Evolutionary conservation across 2,329 filamentous ascomycete genomes (phyloP).

Genomic region (Cryphonectria naterciae): DNA sequence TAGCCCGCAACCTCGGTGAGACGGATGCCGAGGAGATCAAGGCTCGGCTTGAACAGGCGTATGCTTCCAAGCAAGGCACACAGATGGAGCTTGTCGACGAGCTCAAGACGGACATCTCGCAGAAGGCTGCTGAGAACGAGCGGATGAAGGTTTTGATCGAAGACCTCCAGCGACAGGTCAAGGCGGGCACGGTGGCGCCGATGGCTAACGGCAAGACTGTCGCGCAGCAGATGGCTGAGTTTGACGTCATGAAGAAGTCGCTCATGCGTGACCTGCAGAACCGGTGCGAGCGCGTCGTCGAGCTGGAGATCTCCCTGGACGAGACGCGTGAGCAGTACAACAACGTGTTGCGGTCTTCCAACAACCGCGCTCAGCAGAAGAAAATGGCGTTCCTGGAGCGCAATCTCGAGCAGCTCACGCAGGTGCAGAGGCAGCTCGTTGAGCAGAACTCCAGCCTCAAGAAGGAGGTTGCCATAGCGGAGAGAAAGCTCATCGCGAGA

Average conservation of each 20-base stretch:
- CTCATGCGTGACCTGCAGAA: conserved; percentile 99
- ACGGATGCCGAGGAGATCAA: conserved; percentile 85
- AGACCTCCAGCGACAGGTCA: conserved; percentile 74
- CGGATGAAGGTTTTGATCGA: conserved; percentile 82
- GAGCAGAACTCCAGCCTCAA: conserved; percentile 97
- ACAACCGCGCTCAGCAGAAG: conserved; percentile 99
- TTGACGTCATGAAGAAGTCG: conserved; percentile 99
- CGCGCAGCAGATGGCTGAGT: conserved; percentile 97
- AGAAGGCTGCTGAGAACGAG: conserved; percentile 80
- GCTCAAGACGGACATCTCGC: conserved; percentile 73
- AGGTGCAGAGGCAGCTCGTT: conserved; percentile 95
- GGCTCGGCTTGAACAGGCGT: conserved; percentile 74
- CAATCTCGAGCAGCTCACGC: conserved; percentile 95
- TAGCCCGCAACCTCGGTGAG: conserved; percentile 78
- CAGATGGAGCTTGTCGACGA: conserved; percentile 76
- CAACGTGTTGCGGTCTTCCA: conserved; percentile 93
- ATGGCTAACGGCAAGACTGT: conserved; percentile 87
- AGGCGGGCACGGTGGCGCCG: conserved; percentile 61
- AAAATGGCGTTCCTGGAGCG: conserved; percentile 99
- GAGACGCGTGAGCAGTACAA: conserved; percentile 99
- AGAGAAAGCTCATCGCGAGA: conserved; percentile 92
- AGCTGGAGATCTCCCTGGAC: conserved; percentile 96
- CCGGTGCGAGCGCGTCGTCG: conserved; percentile 95
- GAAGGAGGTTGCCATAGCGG: conserved; percentile 98
- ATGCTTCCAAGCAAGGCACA: conserved; percentile 73